Conservation (phyloP, 768 basidiomycete species). For the Termitomyces sp. region DNA sequence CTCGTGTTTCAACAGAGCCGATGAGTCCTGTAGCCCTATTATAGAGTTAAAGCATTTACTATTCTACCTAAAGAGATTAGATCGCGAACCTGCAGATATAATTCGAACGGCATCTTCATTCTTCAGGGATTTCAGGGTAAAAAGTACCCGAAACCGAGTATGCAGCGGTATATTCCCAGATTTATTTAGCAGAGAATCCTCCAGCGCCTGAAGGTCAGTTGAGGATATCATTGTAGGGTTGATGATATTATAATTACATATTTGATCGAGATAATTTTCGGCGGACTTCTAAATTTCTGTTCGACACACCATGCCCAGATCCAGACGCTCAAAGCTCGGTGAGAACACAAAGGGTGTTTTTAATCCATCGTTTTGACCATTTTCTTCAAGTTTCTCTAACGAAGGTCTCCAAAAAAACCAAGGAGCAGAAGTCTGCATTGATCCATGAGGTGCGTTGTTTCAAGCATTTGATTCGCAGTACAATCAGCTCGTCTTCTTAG, state of each 20-base stretch:
- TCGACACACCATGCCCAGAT: constrained; percentile 68
- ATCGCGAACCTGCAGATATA: constrained; percentile 71
- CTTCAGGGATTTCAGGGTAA: constrained; percentile 84
- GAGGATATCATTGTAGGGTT: constrained; percentile 24
- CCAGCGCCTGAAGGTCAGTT: constrained; percentile 60
- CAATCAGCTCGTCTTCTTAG: constrained; percentile 29
- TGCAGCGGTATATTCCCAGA: constrained; percentile 72
- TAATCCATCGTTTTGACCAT: constrained; percentile 4
- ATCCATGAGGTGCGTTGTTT: constrained; percentile 61
- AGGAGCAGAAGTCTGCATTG: constrained; percentile 81
- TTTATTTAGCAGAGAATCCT: constrained; percentile 73
- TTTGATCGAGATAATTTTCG: constrained; percentile 27
- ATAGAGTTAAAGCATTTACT: constrained; percentile 1
- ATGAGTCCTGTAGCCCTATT: constrained; percentile 78
- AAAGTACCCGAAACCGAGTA: constrained; percentile 84
- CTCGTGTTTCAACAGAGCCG: constrained; percentile 93
- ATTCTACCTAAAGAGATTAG: constrained; percentile 6
- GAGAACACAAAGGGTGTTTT: constrained; percentile 22
- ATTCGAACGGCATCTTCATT: constrained; percentile 74
- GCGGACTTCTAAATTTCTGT: constrained; percentile 43
- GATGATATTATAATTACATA: constrained; percentile 14
- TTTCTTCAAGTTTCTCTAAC: constrained; percentile 73
- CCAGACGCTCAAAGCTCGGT: constrained; percentile 88
- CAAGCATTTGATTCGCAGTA: background rate
- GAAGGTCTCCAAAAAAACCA: constrained; percentile 91